These are phyloP conservation scores for Fusarium graminum DNA, from an alignment of 2,329 filamentous ascomycete species.

Conservation along the genomic window DNA sequence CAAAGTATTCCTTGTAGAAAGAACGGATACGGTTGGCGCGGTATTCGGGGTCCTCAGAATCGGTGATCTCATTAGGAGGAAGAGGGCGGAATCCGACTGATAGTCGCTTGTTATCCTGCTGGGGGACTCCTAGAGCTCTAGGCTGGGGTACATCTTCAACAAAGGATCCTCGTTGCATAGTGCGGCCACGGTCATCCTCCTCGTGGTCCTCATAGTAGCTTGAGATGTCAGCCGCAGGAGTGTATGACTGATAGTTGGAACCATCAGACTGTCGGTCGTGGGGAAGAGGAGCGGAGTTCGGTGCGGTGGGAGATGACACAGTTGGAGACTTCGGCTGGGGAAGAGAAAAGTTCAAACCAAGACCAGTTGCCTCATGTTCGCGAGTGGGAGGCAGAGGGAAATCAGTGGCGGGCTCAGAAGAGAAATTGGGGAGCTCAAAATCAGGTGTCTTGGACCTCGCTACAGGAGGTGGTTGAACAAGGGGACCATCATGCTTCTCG, in stretches of 20 bases:
- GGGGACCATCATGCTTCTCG: constrained; percentile 47
- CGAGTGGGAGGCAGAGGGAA: constrained; percentile 47
- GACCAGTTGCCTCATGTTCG: constrained; percentile 50
- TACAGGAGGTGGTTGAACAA: constrained; percentile 50
- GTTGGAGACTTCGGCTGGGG: constrained; percentile 50
- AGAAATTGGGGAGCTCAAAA: constrained; percentile 44
- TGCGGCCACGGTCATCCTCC: constrained; percentile 54
- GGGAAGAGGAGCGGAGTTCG: constrained; percentile 42
- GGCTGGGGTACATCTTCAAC: constrained; percentile 48
- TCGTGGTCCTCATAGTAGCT: constrained; percentile 53
- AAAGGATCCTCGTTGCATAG: constrained; percentile 49
- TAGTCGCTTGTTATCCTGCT: constrained; percentile 68
- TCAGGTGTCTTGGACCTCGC: constrained; percentile 50
- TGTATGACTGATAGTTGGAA: constrained; percentile 43
- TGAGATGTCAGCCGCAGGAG: constrained; percentile 50
- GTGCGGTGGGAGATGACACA: constrained; percentile 36
- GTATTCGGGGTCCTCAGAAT: constrained; percentile 90
- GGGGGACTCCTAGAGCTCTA: constrained; percentile 65
- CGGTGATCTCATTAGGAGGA: constrained; percentile 83
- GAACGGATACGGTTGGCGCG: constrained; percentile 96
- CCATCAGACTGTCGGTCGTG: constrained; percentile 38
- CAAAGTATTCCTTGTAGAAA: constrained; percentile 99
- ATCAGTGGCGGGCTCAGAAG: constrained; percentile 35
- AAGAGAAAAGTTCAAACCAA: constrained; percentile 55
- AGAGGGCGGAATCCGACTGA: constrained; percentile 84